phyloP scores from a whole-genome alignment of 495 filamentous ascomycete species.

The Aspergillus bridgeri region DNA sequence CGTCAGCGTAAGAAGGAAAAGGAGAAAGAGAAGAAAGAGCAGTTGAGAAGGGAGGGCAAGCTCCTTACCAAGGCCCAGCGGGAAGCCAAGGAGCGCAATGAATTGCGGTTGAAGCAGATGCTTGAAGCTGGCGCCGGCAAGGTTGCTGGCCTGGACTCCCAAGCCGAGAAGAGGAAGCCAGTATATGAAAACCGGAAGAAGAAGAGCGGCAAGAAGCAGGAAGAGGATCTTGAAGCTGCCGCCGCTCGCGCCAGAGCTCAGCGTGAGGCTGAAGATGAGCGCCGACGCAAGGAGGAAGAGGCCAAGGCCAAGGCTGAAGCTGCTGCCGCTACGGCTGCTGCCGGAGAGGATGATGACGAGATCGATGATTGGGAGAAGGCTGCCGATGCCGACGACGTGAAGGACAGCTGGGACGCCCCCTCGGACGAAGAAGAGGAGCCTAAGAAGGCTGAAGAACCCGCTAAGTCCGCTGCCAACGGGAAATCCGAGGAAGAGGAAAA shows the following conservation, averaged over 20 bases:
- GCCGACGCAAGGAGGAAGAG: constrained; percentile 60
- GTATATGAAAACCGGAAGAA: constrained; percentile 72
- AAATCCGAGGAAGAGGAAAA: constrained; percentile 26
- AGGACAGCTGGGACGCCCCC: constrained; percentile 93
- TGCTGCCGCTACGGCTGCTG: constrained; percentile 53
- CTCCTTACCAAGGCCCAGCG: constrained; percentile 91
- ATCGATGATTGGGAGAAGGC: constrained; percentile 88
- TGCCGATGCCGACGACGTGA: constrained; percentile 74
- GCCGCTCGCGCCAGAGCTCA: constrained; percentile 58
- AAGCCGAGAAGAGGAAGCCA: constrained; percentile 71
- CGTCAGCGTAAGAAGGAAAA: constrained; percentile 85
- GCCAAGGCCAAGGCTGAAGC: constrained; percentile 60
- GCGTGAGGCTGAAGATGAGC: constrained; percentile 66
- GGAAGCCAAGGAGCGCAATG: constrained; percentile 76
- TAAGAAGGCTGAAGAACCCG: constrained; percentile 1
- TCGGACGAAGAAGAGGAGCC: constrained; percentile 67
- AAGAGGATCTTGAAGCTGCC: constrained; percentile 66
- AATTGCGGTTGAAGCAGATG: constrained; percentile 92
- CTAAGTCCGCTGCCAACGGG: constrained; percentile 29
- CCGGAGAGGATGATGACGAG: constrained; percentile 54
- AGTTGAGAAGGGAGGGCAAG: constrained; percentile 92
- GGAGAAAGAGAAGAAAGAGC: constrained; percentile 93
- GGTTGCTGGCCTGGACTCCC: constrained; percentile 66
- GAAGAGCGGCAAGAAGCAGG: constrained; percentile 68
- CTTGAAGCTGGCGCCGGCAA: constrained; percentile 73